Evolutionary conservation across 2,329 filamentous ascomycete genomes (phyloP).

Genomic region (Xylariomycetidae sp.): DNA sequence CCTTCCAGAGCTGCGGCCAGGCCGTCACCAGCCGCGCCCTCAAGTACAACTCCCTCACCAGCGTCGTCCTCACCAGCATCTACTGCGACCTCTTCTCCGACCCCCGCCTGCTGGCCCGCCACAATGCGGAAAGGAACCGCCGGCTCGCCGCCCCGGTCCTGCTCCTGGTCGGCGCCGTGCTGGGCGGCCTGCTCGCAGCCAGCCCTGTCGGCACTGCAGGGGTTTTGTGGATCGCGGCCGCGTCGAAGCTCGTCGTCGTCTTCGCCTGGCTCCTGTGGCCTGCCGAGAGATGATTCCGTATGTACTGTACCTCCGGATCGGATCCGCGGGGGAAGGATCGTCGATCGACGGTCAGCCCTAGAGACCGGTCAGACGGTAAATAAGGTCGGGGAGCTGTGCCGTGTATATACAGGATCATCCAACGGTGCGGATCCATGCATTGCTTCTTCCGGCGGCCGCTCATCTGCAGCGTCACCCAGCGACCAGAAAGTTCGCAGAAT

Average conservation of each 20-base stretch:
- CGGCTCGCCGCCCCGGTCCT: constrained; percentile 43
- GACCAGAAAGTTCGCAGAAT: too few relatives aligned
- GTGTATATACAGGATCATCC: too few relatives aligned
- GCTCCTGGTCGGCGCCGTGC: constrained; percentile 43
- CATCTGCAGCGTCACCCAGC: too few relatives aligned
- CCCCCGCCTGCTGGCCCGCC: constrained; percentile 35
- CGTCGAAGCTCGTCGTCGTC: constrained; percentile 50
- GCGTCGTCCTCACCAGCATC: constrained; percentile 73
- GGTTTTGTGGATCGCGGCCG: constrained; percentile 54
- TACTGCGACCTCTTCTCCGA: constrained; percentile 78
- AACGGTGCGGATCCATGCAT: too few relatives aligned
- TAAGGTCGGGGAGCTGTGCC: too few relatives aligned
- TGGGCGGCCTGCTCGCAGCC: constrained; percentile 44
- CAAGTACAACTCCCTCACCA: constrained; percentile 64
- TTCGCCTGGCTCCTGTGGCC: constrained; percentile 58
- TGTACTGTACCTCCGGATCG: too few relatives aligned
- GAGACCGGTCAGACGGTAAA: too few relatives aligned
- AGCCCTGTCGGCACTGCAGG: constrained; percentile 42
- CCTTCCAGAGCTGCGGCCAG: constrained; percentile 74
- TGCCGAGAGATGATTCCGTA: too few relatives aligned
- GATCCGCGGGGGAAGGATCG: too few relatives aligned
- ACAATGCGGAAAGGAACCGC: constrained; percentile 46
- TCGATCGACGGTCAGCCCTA: too few relatives aligned
- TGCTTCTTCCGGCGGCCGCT: too few relatives aligned
- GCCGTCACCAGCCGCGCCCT: constrained; percentile 68